Conservation (phyloP, 495 filamentous ascomycete genomes). For the Penicillium maclennaniae region DNA sequence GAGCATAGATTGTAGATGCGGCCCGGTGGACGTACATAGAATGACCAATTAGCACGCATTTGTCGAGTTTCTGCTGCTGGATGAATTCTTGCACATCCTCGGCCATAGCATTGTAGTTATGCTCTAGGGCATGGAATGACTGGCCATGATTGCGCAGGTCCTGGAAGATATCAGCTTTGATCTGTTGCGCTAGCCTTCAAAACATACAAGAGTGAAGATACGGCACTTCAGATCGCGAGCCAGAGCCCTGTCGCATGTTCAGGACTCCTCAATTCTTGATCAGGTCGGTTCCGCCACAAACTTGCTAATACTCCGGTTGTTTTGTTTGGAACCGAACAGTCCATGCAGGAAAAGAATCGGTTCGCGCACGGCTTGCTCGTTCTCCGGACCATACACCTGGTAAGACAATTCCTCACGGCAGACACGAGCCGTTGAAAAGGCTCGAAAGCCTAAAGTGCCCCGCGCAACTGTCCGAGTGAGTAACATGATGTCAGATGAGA, state of each 20-base stretch:
- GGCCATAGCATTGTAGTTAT: constrained; percentile 84
- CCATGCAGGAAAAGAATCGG: constrained; percentile 92
- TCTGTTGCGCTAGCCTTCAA: background rate
- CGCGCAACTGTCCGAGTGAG: constrained; percentile 19
- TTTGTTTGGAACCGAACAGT: constrained; percentile 93
- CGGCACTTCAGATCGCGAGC: constrained; percentile 76
- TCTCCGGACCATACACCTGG: constrained; percentile 42
- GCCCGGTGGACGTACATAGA: constrained; percentile 67
- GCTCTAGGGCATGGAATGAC: constrained; percentile 68
- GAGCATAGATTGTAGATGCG: background rate
- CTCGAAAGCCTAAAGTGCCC: constrained; percentile 18
- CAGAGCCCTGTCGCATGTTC: constrained; percentile 56
- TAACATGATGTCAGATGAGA: constrained; percentile 11
- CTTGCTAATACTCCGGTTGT: constrained; percentile 95
- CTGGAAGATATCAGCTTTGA: constrained; percentile 36
- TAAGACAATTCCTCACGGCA: constrained; percentile 35
- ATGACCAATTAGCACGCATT: constrained; percentile 81
- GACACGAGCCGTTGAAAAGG: constrained; percentile 36
- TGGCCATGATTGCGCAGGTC: constrained; percentile 95
- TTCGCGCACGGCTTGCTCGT: constrained; percentile 33
- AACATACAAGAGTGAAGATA: constrained; percentile 76
- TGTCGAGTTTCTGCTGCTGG: constrained; percentile 60
- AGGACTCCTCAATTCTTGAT: constrained; percentile 3
- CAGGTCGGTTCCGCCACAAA: constrained; percentile 43
- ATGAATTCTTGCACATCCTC: constrained; percentile 85